Conservation (phyloP, 495 filamentous ascomycete genomes). For the Letharia columbiana region DNA sequence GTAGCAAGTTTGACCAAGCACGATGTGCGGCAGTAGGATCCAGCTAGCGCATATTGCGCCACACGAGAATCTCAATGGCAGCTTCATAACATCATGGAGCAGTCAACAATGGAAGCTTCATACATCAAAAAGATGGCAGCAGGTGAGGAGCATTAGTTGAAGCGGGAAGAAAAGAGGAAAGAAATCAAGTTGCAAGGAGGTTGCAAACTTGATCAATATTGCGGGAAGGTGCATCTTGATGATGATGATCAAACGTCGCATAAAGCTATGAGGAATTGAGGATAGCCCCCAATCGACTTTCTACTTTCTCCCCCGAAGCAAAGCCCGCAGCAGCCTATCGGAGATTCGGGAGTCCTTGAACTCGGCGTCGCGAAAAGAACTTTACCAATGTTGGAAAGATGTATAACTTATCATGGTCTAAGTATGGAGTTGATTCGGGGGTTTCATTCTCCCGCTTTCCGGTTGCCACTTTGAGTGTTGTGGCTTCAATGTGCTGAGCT, state of each 20-base stretch:
- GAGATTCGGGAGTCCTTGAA: background rate
- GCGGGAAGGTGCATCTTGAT: background rate
- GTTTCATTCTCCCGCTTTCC: background rate
- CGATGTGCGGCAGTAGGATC: background rate
- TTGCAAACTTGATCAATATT: background rate
- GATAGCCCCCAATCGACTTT: background rate
- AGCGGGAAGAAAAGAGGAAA: background rate
- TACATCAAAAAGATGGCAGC: background rate
- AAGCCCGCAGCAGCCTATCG: background rate
- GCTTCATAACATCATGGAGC: background rate
- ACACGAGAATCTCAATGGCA: background rate
- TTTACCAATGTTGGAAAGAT: background rate
- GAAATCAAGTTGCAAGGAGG: background rate
- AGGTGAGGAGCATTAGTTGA: background rate
- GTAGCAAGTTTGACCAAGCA: slow-evolving; percentile 16
- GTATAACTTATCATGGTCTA: no score
- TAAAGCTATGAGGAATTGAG: background rate
- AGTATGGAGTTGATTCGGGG: background rate
- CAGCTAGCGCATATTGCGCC: slow-evolving; percentile 4
- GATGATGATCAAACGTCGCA: slow-evolving; percentile 4
- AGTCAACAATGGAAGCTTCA: background rate
- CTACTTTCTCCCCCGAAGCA: background rate
- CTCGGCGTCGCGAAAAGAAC: no score
- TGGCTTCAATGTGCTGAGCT: no score
- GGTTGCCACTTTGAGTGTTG: no score